phyloP scores from a whole-genome alignment of 2,329 filamentous ascomycete species.

The Phoma sp. region DNA sequence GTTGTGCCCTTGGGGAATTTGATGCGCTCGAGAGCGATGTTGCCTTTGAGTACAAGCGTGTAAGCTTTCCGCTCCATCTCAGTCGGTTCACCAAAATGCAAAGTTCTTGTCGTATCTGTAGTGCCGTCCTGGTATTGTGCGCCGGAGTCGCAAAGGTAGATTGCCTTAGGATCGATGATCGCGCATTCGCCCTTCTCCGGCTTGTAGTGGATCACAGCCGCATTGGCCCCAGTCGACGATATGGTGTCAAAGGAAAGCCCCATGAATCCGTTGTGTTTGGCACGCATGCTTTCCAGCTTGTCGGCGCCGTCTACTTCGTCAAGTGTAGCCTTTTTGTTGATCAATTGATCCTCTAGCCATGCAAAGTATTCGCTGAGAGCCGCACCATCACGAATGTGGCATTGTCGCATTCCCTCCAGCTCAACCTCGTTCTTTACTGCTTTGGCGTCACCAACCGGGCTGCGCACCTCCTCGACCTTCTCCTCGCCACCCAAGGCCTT shows the following conservation, averaged over 20 bases:
- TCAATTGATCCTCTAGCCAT: conserved; percentile 90
- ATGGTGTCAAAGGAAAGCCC: conserved; percentile 96
- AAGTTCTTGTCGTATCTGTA: conserved; percentile 90
- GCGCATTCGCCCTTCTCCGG: conserved; percentile 84
- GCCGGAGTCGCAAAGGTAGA: conserved; percentile 96
- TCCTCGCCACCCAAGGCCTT: conserved; percentile 84
- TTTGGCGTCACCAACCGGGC: conserved; percentile 88
- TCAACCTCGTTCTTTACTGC: conserved; percentile 93
- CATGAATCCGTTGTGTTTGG: conserved; percentile 75
- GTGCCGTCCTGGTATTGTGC: conserved; percentile 97
- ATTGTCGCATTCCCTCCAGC: conserved; percentile 89
- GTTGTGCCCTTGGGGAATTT: conserved; percentile 95
- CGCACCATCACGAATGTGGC: conserved; percentile 91
- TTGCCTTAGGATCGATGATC: conserved; percentile 78
- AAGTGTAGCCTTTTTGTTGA: conserved; percentile 72
- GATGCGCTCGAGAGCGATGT: conserved; percentile 84
- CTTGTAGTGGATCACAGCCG: conserved; percentile 92
- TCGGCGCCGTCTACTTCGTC: conserved; percentile 93
- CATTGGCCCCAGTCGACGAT: conserved; percentile 90
- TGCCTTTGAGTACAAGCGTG: conserved; percentile 91
- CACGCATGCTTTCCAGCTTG: conserved; percentile 80
- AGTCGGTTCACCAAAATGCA: conserved; percentile 88
- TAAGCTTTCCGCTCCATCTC: conserved; percentile 86
- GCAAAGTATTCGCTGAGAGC: conserved; percentile 92
- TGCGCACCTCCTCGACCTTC: conserved; percentile 83